phyloP scores from a whole-genome alignment of 495 filamentous ascomycete genomes.

The Aspergillus cristatus region DNA sequence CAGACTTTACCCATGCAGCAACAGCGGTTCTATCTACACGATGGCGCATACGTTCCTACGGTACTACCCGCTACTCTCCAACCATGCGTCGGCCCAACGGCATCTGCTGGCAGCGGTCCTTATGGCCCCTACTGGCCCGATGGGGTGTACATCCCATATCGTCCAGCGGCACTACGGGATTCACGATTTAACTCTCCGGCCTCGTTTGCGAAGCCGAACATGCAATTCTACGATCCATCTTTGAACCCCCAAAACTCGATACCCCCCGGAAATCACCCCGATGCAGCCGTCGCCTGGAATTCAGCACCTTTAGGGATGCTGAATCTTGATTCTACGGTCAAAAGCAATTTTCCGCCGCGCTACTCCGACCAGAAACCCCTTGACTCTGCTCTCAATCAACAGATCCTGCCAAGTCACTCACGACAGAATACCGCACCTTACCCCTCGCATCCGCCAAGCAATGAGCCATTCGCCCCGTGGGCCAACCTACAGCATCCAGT shows the following conservation, averaged over 20 bases:
- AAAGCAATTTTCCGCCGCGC: conserved; percentile 33
- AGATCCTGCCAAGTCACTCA: conserved; percentile 28
- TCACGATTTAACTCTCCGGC: conserved; percentile 34
- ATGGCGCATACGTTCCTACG: conserved; percentile 50
- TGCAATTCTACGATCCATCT: conserved; percentile 19
- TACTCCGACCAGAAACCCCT: conserved; percentile 29
- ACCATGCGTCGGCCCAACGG: conserved; percentile 59
- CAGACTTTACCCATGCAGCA: conserved; percentile 36
- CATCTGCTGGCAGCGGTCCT: conserved; percentile 61
- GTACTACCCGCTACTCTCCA: conserved; percentile 65
- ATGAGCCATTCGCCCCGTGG: conserved; percentile 17
- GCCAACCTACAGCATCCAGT: conserved; percentile 17
- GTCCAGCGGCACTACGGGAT: conserved; percentile 56
- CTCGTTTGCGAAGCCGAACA: conserved; percentile 11
- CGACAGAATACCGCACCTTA: conserved; percentile 10
- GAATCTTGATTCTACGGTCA: conserved; percentile 20
- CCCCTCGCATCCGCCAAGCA: conserved; percentile 12
- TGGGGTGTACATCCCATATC: conserved; percentile 65
- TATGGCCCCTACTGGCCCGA: conserved; percentile 76
- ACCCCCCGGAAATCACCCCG: conserved; percentile 15
- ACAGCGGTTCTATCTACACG: conserved; percentile 31
- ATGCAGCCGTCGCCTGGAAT: conserved; percentile 24
- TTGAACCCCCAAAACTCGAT: conserved; percentile 18
- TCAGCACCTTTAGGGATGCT: conserved; percentile 18
- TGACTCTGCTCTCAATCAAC: conserved; percentile 10